These are phyloP conservation scores for Hyphodiscus hymeniophilus DNA, from an alignment of 495 filamentous ascomycete genomes.

Conservation along the genomic window DNA sequence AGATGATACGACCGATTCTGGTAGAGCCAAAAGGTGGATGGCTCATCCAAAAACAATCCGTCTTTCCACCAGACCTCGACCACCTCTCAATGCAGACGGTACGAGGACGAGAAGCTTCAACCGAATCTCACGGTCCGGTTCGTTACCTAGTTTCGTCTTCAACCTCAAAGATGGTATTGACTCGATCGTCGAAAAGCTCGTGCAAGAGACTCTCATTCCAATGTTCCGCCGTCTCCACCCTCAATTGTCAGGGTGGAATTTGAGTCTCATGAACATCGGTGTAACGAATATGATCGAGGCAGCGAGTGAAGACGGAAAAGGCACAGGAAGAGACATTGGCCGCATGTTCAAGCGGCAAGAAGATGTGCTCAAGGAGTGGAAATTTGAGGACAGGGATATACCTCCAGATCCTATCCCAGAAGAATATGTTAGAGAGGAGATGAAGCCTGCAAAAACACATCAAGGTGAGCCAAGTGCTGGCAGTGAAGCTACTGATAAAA, in stretches of 20 bases:
- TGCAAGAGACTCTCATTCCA: slow-evolving; percentile 53
- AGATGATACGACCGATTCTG: slow-evolving; percentile 22
- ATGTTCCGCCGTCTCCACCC: slow-evolving; percentile 71
- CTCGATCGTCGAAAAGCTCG: slow-evolving; percentile 56
- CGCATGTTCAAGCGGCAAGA: slow-evolving; percentile 65
- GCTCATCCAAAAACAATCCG: slow-evolving; percentile 65
- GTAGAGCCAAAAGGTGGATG: slow-evolving; percentile 43
- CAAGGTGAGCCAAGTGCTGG: slow-evolving; percentile 21
- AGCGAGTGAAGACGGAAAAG: slow-evolving; percentile 40
- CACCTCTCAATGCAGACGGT: slow-evolving; percentile 44
- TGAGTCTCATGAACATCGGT: slow-evolving; percentile 77
- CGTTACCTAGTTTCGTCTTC: slow-evolving; percentile 64
- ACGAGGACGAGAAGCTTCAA: slow-evolving; percentile 42
- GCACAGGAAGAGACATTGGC: slow-evolving; percentile 47
- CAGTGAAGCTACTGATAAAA: slow-evolving; percentile 14
- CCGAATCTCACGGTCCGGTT: slow-evolving; percentile 62
- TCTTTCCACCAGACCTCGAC: slow-evolving; percentile 64
- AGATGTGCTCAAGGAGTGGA: slow-evolving; percentile 55
- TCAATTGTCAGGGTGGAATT: slow-evolving; percentile 52
- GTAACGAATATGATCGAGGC: slow-evolving; percentile 75
- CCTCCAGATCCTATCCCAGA: slow-evolving; percentile 18
- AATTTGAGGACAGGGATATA: slow-evolving; percentile 37
- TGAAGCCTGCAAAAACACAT: background rate
- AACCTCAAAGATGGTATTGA: slow-evolving; percentile 47
- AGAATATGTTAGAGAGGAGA: background rate